Evolutionary conservation across 257 asterid genomes (phyloP), one percentile per base, ranked within the genome.

Genomic region (Gentiana dahurica): DNA sequence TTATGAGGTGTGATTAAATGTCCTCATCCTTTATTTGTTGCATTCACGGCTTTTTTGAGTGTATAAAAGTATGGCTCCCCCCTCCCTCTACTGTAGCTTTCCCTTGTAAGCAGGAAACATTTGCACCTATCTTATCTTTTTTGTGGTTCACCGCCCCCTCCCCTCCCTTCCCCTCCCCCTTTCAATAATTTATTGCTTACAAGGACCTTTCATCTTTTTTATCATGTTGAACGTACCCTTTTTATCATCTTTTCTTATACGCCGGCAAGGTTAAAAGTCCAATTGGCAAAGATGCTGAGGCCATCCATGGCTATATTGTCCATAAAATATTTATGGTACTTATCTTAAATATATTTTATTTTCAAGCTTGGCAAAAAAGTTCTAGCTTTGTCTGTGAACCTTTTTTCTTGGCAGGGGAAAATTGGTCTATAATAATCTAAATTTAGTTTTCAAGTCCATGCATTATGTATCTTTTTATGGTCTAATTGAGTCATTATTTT

Each of bases 101-200:
- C 77, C 94, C 85, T 68, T 58, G 58, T 68, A 66, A 72, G 72
- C 61, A 75, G 90, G 86, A 76, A 65, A 65, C 49, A 36, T 68
- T 53, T 9, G 24, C 51, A 58, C 32, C 41, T 69, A 64, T 55
- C 60, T 45, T 69, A 64, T 55, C 60, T 68, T 58, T 39, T 57
- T 13, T 58, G 58, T 54, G 54, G 68, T 76, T 68, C 61, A 24
- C 24, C 24, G 24, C 24, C 24, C 24, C 24, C 24, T 1, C 24
- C 24, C 0, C 24, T 1, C 24, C 24, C 24, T 24, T 1, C 24
- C 24, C 24, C 24, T 24, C 24, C 24, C 24, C 1, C 24, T 58
- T 41, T 68, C 65, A 38, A 58, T 48, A 68, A 80, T 83, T 81
- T 77, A 79, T 69, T 81, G 66, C 1, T 12, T 54, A 70, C 65